Percentiles rank a stretch among this genome's conserved stretches.
Conservation (phyloP, 2,329 filamentous ascomycete species). For the Cercospora sesami region DNA sequence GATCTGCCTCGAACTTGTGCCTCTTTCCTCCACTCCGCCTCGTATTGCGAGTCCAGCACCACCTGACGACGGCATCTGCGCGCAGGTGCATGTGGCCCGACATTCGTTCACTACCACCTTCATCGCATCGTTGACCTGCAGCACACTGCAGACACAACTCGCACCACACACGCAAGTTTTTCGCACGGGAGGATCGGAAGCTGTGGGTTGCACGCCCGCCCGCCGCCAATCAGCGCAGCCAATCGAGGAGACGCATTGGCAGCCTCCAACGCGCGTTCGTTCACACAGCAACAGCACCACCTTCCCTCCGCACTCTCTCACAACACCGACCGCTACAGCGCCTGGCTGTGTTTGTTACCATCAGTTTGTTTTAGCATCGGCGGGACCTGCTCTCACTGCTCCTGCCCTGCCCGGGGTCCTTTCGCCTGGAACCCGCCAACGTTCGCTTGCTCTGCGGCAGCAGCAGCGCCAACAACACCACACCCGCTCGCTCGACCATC, state of each 20-base stretch:
- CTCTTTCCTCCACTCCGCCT: constrained; percentile 21
- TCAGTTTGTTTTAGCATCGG: constrained; percentile 4
- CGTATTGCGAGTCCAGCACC: constrained; percentile 17
- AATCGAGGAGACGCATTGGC: constrained; percentile 31
- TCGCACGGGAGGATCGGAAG: constrained; percentile 1
- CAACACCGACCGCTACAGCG: constrained; percentile 13
- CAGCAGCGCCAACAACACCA: constrained; percentile 3
- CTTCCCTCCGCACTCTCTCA: constrained; percentile 20
- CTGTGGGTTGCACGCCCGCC: not conserved
- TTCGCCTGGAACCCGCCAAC: constrained; percentile 13
- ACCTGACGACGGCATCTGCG: not conserved
- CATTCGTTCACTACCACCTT: not conserved
- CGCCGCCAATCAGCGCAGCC: constrained; percentile 33
- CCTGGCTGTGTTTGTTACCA: not conserved
- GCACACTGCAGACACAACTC: not conserved
- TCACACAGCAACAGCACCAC: constrained; percentile 35
- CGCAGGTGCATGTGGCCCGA: not conserved
- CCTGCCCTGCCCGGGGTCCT: constrained; percentile 13
- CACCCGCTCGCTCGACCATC: constrained; percentile 6
- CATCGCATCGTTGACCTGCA: not conserved
- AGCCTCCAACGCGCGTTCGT: constrained; percentile 33
- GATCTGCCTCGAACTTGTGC: constrained; percentile 16
- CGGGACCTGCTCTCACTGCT: constrained; percentile 14
- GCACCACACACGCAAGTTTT: not conserved
- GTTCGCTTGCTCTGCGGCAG: constrained; percentile 14